phyloP scores from a whole-genome alignment of 345 rosid genomes.

The Salix dunnii region DNA sequence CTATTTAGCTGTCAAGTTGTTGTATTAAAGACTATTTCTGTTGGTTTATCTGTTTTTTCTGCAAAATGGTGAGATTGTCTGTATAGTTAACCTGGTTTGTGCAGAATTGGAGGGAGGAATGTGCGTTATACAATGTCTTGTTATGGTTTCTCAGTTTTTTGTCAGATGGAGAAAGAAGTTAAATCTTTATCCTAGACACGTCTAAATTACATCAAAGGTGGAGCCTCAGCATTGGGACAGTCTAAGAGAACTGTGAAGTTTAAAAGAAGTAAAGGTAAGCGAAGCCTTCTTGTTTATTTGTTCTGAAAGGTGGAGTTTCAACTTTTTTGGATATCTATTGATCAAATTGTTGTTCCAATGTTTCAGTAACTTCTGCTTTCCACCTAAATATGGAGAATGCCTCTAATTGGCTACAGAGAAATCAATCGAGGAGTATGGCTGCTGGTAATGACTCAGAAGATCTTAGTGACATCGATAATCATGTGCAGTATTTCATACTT shows the following conservation, averaged over 20 bases:
- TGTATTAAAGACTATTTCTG: too few relatives aligned
- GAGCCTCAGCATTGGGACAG: conserved; percentile 10
- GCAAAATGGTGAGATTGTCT: too few relatives aligned
- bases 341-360: neutral
- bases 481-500: conserved; percentile 1
- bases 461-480: conserved; percentile 27
- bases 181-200: conserved; percentile 1
- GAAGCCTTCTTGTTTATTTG: neutral
- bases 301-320: neutral
- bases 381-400: neutral
- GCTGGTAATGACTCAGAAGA: conserved; percentile 7
- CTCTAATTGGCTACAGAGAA: neutral
- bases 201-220: neutral
- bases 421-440: neutral
- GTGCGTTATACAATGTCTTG: neutral
- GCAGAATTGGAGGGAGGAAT: neutral
- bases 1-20: too few relatives aligned
- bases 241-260: conserved; percentile 1
- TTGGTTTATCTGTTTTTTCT: too few relatives aligned
- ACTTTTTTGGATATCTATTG: neutral
- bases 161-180: conserved; percentile 5
- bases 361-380: conserved; percentile 16
- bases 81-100: too few relatives aligned
- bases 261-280: conserved; percentile 18
- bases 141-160: neutral